Percentiles rank a stretch among this genome's conserved stretches.
Conservation (phyloP, 2,329 filamentous ascomycete genomes). For the Delphinella strobiligena region DNA sequence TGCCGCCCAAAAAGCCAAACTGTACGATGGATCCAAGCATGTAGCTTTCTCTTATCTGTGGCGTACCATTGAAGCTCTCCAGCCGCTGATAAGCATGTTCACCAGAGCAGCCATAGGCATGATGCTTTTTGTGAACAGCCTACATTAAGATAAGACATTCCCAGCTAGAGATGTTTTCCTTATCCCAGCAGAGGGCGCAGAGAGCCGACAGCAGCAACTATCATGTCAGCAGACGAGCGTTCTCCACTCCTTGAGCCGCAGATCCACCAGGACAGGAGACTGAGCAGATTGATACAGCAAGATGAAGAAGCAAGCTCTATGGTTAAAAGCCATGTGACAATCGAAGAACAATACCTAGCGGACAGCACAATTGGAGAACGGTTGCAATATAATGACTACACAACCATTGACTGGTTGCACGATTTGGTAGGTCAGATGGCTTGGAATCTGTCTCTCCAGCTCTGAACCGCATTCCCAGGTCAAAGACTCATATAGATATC, state of each 20-base stretch:
- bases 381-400: conserved; percentile 49
- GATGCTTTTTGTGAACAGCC: too few relatives aligned
- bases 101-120: too few relatives aligned
- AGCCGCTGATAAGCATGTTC: too few relatives aligned
- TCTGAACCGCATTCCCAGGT: conserved; percentile 24
- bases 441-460: not conserved
- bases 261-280: conserved; percentile 13
- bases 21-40: not conserved
- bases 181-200: too few relatives aligned
- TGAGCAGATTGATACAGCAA: conserved; percentile 22
- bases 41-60: not conserved
- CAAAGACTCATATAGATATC: conserved; percentile 44
- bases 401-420: conserved; percentile 51
- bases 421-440: conserved; percentile 38
- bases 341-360: conserved; percentile 36
- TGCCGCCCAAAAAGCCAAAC: not conserved
- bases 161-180: too few relatives aligned
- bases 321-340: conserved; percentile 30
- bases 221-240: conserved; percentile 1
- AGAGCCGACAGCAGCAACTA: not conserved
- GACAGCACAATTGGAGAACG: conserved; percentile 40
- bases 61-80: too few relatives aligned
- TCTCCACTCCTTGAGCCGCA: conserved; percentile 5
- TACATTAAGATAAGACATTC: too few relatives aligned
- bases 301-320: conserved; percentile 32